Percentiles rank a stretch among this genome's conserved stretches.
Conservation (phyloP, 192 early-diverging fungal genomes). For the Phycomyces blakesleeanus region DNA sequence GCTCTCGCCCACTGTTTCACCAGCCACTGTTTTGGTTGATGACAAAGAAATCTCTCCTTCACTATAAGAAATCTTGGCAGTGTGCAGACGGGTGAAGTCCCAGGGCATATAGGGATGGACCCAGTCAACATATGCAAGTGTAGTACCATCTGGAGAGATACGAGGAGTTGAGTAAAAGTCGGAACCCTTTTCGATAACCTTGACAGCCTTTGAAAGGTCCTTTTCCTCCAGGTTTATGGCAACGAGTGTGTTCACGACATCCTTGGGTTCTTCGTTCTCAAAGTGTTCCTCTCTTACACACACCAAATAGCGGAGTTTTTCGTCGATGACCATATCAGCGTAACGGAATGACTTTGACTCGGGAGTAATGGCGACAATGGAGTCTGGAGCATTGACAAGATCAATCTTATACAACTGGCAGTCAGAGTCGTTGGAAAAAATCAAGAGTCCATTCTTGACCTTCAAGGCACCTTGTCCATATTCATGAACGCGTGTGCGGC, state of each 20-base stretch:
- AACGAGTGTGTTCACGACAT: conserved; percentile 57
- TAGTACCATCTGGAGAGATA: conserved; percentile 39
- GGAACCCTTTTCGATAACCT: conserved; percentile 47
- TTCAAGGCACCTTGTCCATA: conserved; percentile 69
- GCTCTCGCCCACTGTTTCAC: conserved; percentile 35
- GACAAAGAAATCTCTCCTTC: conserved; percentile 2
- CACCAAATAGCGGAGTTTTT: conserved; percentile 48
- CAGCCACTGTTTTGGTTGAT: conserved; percentile 31
- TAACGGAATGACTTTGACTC: conserved; percentile 52
- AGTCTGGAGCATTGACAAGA: conserved; percentile 23
- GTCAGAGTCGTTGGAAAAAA: conserved; percentile 62
- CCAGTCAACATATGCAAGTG: conserved; percentile 67
- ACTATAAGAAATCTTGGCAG: conserved; percentile 30
- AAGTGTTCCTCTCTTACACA: conserved; percentile 70
- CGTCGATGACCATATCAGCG: conserved; percentile 61
- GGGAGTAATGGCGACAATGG: conserved; percentile 39
- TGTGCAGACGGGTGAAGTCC: conserved; percentile 62
- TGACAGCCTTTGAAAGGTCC: conserved; percentile 25
- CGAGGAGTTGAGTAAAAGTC: conserved; percentile 71
- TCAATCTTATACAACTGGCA: conserved; percentile 51
- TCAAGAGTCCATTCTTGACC: conserved; percentile 48
- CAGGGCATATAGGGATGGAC: conserved; percentile 78
- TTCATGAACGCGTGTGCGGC: conserved; percentile 71
- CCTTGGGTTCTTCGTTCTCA: conserved; percentile 49
- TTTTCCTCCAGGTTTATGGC: conserved; percentile 40